These are phyloP conservation scores for Castanea mollissima DNA, from an alignment of 306 rosid species.

Conservation along the genomic window DNA sequence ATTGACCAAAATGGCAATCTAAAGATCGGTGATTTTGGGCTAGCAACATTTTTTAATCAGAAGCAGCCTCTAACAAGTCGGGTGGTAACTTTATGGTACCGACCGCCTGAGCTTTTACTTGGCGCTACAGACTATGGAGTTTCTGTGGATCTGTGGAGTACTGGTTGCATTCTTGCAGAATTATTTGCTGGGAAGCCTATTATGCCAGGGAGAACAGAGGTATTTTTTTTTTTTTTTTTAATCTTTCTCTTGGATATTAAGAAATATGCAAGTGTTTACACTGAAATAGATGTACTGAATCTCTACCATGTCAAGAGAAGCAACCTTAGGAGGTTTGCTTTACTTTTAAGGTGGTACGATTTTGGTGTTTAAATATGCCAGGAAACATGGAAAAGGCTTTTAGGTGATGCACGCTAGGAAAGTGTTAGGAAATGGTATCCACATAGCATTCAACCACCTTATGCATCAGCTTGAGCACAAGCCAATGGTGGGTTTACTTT, in stretches of 20 bases:
- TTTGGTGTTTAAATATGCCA: neutral
- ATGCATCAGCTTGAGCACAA: neutral
- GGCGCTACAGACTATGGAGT: conserved; percentile 73
- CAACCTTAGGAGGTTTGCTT: neutral
- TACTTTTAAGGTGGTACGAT: neutral
- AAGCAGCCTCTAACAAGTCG: conserved; percentile 82
- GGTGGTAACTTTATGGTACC: conserved; percentile 87
- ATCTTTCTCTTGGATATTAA: conserved; percentile 9
- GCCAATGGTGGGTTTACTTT: neutral
- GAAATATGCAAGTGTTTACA: conserved; percentile 1
- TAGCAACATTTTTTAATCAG: conserved; percentile 56
- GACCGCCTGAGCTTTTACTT: conserved; percentile 89
- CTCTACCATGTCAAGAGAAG: neutral
- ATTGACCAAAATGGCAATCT: conserved; percentile 63
- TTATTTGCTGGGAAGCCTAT: conserved; percentile 77
- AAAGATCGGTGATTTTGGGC: conserved; percentile 86
- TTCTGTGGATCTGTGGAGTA: conserved; percentile 86
- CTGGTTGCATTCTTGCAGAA: conserved; percentile 90
- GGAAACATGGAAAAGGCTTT: neutral
- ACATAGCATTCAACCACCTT: neutral
- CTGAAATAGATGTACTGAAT: neutral
- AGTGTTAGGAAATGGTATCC: neutral
- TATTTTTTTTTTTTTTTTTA: conserved; percentile 23
- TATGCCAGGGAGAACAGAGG: conserved; percentile 94
- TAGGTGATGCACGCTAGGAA: neutral